phyloP scores from a whole-genome alignment of 257 asterid species.

The Solanum medicagineum region DNA sequence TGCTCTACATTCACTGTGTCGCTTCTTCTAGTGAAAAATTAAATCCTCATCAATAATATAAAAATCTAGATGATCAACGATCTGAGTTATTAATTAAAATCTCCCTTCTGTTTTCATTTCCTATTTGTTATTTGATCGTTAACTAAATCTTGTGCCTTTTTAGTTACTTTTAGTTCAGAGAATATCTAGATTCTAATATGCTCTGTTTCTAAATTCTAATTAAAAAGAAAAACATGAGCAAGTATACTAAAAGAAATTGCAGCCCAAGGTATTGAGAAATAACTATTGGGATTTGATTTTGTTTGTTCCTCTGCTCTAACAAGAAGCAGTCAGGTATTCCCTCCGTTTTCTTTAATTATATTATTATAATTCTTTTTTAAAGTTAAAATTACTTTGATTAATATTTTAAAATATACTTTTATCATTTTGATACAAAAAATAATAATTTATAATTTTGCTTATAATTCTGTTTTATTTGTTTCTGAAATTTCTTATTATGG shows the following conservation, averaged over 20 bases:
- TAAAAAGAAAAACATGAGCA: too few relatives aligned
- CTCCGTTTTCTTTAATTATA: too few relatives aligned
- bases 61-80: accelerated
- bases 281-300: background rate
- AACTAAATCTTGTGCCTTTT: background rate
- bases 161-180: background rate
- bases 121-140: too few relatives aligned
- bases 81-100: background rate
- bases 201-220: background rate
- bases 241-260: background rate
- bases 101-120: too few relatives aligned
- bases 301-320: background rate
- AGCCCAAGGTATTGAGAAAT: background rate
- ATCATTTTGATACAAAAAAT: too few relatives aligned
- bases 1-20: background rate
- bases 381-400: too few relatives aligned
- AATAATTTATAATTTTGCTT: background rate
- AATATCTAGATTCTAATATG: background rate
- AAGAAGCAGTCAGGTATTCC: background rate
- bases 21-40: background rate
- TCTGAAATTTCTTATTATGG: background rate
- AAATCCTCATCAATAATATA: too few relatives aligned
- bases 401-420: too few relatives aligned
- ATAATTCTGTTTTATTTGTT: background rate
- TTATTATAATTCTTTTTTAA: too few relatives aligned